phyloP scores from a whole-genome alignment of 495 filamentous ascomycete species.

The Neurospora pannonica region DNA sequence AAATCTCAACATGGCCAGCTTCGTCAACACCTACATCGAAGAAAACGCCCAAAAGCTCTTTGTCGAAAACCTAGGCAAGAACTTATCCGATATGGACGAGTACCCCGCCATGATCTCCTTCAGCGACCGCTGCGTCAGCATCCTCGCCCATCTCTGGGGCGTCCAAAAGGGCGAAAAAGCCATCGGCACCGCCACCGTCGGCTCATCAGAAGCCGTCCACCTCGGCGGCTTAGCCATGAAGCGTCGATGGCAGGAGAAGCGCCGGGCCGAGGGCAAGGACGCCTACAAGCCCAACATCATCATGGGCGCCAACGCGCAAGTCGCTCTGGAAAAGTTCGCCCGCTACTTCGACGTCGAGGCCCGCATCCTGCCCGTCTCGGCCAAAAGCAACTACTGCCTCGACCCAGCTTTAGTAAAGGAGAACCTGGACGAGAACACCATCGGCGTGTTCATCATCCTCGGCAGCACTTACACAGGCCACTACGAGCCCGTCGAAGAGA shows the following conservation, averaged over 20 bases:
- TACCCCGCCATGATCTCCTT: conserved; percentile 69
- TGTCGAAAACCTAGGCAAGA: conserved; percentile 60
- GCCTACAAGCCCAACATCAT: conserved; percentile 60
- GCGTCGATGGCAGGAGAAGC: conserved; percentile 62
- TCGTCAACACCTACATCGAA: conserved; percentile 69
- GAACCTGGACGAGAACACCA: conserved; percentile 70
- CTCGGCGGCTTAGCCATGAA: conserved; percentile 73
- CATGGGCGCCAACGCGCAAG: conserved; percentile 72
- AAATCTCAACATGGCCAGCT: conserved; percentile 62
- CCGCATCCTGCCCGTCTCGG: conserved; percentile 57
- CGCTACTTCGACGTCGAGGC: conserved; percentile 73
- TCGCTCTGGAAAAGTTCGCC: conserved; percentile 65
- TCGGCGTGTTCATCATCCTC: conserved; percentile 66
- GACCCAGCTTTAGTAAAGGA: conserved; percentile 54
- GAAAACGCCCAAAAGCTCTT: conserved; percentile 54
- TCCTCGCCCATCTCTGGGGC: conserved; percentile 62
- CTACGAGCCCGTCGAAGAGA: conserved; percentile 64
- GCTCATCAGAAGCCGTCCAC: conserved; percentile 65
- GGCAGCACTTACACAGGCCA: conserved; percentile 71
- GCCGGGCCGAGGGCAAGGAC: conserved; percentile 51
- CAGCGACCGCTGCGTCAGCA: conserved; percentile 61
- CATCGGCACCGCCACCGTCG: conserved; percentile 63
- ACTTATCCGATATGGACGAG: conserved; percentile 61
- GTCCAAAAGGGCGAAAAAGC: conserved; percentile 56
- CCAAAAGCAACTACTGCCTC: conserved; percentile 51